These are phyloP conservation scores for Cruciata laevipes DNA, from an alignment of 257 asterid genomes.

Conservation along the genomic window DNA sequence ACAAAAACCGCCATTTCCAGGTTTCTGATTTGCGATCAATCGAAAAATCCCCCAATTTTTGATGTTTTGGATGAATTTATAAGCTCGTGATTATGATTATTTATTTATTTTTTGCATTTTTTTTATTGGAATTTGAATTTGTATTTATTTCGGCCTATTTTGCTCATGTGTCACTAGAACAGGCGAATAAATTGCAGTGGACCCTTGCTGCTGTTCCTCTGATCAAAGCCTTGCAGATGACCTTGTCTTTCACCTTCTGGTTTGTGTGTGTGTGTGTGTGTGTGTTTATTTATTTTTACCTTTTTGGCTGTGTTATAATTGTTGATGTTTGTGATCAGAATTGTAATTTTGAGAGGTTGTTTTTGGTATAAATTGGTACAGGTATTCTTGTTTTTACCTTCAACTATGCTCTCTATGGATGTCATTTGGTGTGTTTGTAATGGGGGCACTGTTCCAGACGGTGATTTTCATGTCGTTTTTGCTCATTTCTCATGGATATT, in stretches of 20 bases:
- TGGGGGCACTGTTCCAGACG: constrained; percentile 69
- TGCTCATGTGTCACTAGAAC: constrained; percentile 27
- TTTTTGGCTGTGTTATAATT: background rate
- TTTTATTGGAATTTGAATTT: no score
- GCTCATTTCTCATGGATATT: constrained; percentile 75
- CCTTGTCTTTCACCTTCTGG: constrained; percentile 82
- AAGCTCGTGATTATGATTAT: background rate
- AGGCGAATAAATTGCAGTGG: constrained; percentile 84
- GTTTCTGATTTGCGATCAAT: constrained; percentile 23
- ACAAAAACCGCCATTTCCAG: constrained; percentile 69
- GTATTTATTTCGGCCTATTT: background rate
- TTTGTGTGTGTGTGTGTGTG: constrained; percentile 14
- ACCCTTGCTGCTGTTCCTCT: constrained; percentile 74
- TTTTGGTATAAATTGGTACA: constrained; percentile 20
- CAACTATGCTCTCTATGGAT: constrained; percentile 77
- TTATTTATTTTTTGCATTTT: background rate
- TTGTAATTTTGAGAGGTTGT: constrained; percentile 6
- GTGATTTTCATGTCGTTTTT: constrained; percentile 53
- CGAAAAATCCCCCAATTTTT: background rate
- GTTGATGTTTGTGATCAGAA: background rate
- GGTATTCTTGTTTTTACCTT: constrained; percentile 63
- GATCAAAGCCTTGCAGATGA: constrained; percentile 66
- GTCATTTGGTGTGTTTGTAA: constrained; percentile 82
- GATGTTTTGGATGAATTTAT: background rate
- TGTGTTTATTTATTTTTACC: background rate